phyloP scores from a whole-genome alignment of 345 rosid genomes.

The Melaleuca quinquenervia region DNA sequence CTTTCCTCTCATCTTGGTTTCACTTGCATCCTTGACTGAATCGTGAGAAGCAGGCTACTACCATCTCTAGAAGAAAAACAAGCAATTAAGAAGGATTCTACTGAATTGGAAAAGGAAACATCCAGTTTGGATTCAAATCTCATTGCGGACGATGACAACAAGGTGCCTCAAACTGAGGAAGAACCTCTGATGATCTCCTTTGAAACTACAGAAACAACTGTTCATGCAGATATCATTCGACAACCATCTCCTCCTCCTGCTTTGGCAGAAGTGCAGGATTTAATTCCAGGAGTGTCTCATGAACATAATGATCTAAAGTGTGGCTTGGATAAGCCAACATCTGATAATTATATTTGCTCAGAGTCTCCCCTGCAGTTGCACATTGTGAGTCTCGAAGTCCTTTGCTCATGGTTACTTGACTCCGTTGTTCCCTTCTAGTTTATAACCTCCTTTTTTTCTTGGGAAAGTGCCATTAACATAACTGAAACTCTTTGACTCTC shows the following conservation, averaged over 20 bases:
- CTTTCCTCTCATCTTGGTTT: neutral
- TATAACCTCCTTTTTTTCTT: neutral
- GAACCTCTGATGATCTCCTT: constrained; percentile 79
- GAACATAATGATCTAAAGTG: constrained; percentile 34
- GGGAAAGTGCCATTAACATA: neutral
- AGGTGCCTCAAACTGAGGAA: constrained; percentile 35
- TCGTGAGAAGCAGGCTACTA: constrained; percentile 34
- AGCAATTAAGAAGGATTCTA: constrained; percentile 18
- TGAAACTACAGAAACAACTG: constrained; percentile 50
- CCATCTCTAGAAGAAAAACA: constrained; percentile 23
- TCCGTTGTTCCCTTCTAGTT: neutral
- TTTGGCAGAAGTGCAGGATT: constrained; percentile 86
- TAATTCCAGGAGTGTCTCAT: constrained; percentile 39
- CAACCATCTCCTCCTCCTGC: constrained; percentile 97
- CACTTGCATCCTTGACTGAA: constrained; percentile 1
- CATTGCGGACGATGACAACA: constrained; percentile 12
- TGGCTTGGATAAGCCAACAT: constrained; percentile 37
- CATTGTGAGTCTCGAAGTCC: constrained; percentile 48
- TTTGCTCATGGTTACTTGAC: neutral
- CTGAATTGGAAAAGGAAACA: constrained; percentile 30
- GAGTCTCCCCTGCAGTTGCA: constrained; percentile 86
- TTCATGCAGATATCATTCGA: constrained; percentile 35
- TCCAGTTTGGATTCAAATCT: constrained; percentile 23
- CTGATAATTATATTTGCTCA: constrained; percentile 35
- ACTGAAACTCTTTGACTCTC: neutral